Base-by-base conservation (phyloP, 2,329 filamentous ascomycete species). In the Penicillium sp. region DNA sequence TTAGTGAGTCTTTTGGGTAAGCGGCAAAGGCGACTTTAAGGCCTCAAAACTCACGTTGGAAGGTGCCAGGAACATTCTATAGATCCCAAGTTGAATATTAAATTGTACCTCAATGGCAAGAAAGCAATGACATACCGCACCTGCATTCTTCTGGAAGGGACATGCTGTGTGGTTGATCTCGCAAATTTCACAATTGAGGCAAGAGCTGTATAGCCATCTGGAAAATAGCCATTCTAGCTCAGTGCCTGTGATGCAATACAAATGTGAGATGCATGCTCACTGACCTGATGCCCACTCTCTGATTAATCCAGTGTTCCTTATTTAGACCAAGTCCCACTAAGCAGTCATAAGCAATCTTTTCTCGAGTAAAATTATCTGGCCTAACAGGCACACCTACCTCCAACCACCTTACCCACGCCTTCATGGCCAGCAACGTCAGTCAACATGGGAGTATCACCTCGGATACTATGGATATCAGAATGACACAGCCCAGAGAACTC, bases 401-500 rank as follows among this genome's bases (percentile, higher is more conserved):
- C 27, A 6, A 73, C 64, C 5, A 74, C 67, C 7, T 48, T 60
- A 4, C 71, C 71, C 14, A 74, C 61, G 13, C 70, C 71, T 41
- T 74, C 71, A 47, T 74, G 71, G 2, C 71, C 71, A 3, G 71
- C 70, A 3, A 73, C 65, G 41, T 71, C 60, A 5, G 69, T 73
- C 53, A 57, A 51, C 70, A 73, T 57, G 32, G 64, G 51, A 45
- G 69, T 59, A 50, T 69, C 62, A 6, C 66, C 67, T 8, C 63
- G 62, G 4, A 73, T 64, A 43, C 70, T 72, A 42, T 67, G 67
- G 39, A 71, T 65, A 53, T 74, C 71, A 1, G 70, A 72, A 54
- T 74, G 70, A 36, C 71, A 74, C 16, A 74, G 67, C 0, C 71
- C 71, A 0, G 68, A 72, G 49, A 58, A 73, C 45, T 74, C 70